Base-by-base conservation (phyloP, 306 rosid species). In the Acacia confusa region DNA sequence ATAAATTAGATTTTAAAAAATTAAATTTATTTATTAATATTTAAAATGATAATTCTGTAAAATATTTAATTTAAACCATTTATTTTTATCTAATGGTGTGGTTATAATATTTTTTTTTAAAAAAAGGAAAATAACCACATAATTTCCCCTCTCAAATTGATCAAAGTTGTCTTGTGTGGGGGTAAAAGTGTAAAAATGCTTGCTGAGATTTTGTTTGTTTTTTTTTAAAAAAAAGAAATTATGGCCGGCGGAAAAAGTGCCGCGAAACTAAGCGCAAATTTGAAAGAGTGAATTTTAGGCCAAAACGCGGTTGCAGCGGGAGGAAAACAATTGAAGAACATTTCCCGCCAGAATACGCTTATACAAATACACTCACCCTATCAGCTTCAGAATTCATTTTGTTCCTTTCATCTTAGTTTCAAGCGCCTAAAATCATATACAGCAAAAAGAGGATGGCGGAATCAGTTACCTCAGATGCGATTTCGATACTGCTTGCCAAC, bases 401-500 rank as follows among this genome's bases (percentile, higher is more conserved):
- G 48, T 20, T 50, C 52, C 4, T 2, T 7, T 34, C 22, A 4
- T 69, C 2, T 19, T 12, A 19, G 16, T 16, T 5, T 19, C 53
- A n/a, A n/a, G 22, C 7, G 7, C 32, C 11, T 44, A 2, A 22
- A 3, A 38, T n/a, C 30, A 19, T 45, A 13, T 38, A 6, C 75
- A 41, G 32, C n/a, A 2, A 16, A 6, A 41, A 22, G 41, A 68
- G 50, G 78, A 96, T 92, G 99, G 89, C 89, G 8, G 84, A 73
- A 67, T 40, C 88, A 0, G 71, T 88, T 1, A 89, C 85, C 12
- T 84, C 85, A 11, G 80, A 88, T 57, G 99, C 92, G 61, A 87
- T 95, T 27, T 89, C 93, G 5, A 81, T 32, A 0, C 32, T 95
- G 12, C 81, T 90, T n/a, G 87, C 90, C 0, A 88, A 88, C 65